Conservation (phyloP, 202 grass and related monocot genomes). For the Panicum virgatum region DNA sequence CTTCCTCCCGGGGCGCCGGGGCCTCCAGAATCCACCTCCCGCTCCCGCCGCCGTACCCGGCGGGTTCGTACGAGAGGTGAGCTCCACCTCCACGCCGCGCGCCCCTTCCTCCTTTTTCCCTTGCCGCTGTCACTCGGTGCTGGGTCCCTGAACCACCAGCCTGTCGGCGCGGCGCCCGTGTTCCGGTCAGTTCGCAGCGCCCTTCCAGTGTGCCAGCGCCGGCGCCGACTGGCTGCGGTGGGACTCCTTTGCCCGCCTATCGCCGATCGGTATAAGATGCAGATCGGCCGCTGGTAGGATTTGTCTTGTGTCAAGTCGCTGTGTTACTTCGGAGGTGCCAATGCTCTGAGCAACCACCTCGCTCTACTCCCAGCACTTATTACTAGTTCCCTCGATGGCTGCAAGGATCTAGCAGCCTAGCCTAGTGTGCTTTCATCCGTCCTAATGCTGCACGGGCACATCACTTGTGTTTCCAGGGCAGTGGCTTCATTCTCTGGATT, state of each 20-base stretch:
- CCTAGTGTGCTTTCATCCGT: not conserved
- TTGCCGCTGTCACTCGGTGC: not conserved
- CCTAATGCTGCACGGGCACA: not conserved
- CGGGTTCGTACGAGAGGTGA: slow-evolving; percentile 21
- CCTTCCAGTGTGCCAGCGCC: not conserved
- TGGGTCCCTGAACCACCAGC: not conserved
- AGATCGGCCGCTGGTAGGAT: slow-evolving; percentile 11
- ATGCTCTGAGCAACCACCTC: not conserved
- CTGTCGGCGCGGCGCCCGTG: not conserved
- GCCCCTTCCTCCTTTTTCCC: not conserved
- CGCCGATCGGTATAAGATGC: not conserved
- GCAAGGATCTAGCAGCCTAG: not conserved
- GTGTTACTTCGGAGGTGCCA: not conserved
- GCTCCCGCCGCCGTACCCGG: not conserved
- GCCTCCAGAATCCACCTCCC: not conserved
- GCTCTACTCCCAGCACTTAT: too few species aligned
- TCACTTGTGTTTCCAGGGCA: not conserved
- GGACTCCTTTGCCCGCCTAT: not conserved
- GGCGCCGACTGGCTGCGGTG: not conserved
- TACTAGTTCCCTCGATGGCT: not conserved
- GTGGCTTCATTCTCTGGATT: not conserved
- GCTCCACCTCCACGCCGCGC: slow-evolving; percentile 1
- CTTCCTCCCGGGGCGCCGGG: not conserved
- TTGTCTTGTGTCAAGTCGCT: not conserved
- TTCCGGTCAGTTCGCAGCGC: not conserved